Evolutionary conservation across 371 early-diverging fungal species (phyloP), one percentile per base, ranked within the genome.

Genomic region (Lichtheimia hyalospora): DNA sequence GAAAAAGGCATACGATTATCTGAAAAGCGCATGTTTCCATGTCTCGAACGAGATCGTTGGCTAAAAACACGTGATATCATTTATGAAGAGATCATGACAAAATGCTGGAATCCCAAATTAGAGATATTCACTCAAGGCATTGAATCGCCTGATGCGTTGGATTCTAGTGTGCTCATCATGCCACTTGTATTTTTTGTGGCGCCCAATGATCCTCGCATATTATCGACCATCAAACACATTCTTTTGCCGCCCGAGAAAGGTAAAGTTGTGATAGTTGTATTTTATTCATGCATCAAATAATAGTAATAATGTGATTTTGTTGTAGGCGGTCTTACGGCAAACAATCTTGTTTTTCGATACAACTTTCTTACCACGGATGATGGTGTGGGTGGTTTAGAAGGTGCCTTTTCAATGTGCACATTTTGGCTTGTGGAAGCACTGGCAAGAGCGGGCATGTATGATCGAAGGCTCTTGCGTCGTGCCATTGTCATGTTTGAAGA

Each of bases 351-450:
- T 5, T 89, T 82, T 68, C 78, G 93, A 23, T 93, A 87, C 63
- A 83, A 89, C 65, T 74, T 70, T 50, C 62, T 70, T 42, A 72
- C 72, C 3, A 80, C 81, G 2, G 83, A 79, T 54, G 87, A 84
- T 56, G 88, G 89, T 3, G 66, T 89, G 14, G 82, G 79, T 6
- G 85, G 85, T 18, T 55, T 77, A 21, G 89, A 88, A 72, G 89
- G 89, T 8, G 76, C 87, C 7, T 93, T 93, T 57, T 84, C 88
- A 5, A 87, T 93, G 87, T 92, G 92, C 67, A 89, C 92, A 0
- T 92, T 93, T 64, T 93, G 94, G 94, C 79, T 92, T 7, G 87
- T 92, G 15, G 94, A 93, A 61, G 89, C 90, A 0, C 65, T 93
- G 27, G 84, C 91, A n/a, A 81, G 94, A 21, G 91, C 92, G 3